phyloP scores from a whole-genome alignment of 495 filamentous ascomycete species.

The Aspergillus taichungensis region DNA sequence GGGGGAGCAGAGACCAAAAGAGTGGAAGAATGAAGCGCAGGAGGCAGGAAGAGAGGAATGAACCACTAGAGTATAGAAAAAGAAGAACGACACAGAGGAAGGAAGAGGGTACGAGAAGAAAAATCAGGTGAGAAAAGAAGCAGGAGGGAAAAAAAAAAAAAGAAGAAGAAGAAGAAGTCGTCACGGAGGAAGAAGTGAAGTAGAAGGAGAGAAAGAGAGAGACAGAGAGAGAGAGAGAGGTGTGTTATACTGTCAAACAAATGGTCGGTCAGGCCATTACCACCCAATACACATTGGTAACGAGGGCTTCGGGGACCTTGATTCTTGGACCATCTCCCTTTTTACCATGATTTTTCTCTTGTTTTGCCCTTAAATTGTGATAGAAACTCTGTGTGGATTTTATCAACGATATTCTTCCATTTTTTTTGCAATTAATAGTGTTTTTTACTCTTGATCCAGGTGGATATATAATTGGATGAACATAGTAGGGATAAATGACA shows the following conservation, averaged over 20 bases:
- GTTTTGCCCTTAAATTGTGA: neutral
- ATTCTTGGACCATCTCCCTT: too few relatives aligned
- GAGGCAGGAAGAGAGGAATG: constrained; percentile 4
- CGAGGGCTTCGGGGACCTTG: too few relatives aligned
- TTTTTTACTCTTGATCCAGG: too few relatives aligned
- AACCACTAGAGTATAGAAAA: neutral
- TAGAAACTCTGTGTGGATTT: too few relatives aligned
- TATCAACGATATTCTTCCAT: too few relatives aligned
- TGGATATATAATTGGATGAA: too few relatives aligned
- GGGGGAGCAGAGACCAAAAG: constrained; percentile 6
- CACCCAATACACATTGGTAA: too few relatives aligned
- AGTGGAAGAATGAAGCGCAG: constrained; percentile 4
- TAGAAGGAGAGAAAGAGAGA: neutral
- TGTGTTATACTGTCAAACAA: too few relatives aligned
- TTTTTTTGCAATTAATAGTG: too few relatives aligned
- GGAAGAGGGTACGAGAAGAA: constrained; percentile 5
- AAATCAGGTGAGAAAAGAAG: constrained; percentile 1
- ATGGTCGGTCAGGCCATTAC: too few relatives aligned
- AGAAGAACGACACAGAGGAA: neutral
- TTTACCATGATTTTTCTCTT: neutral
- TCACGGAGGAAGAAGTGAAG: neutral
- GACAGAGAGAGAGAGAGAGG: neutral
- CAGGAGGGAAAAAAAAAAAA: constrained; percentile 1
- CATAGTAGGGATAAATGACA: too few relatives aligned
- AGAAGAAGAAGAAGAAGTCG: constrained; percentile 1